Evolutionary conservation across 2,329 filamentous ascomycete genomes (phyloP).

Genomic region (Hypoxylon sp.): DNA sequence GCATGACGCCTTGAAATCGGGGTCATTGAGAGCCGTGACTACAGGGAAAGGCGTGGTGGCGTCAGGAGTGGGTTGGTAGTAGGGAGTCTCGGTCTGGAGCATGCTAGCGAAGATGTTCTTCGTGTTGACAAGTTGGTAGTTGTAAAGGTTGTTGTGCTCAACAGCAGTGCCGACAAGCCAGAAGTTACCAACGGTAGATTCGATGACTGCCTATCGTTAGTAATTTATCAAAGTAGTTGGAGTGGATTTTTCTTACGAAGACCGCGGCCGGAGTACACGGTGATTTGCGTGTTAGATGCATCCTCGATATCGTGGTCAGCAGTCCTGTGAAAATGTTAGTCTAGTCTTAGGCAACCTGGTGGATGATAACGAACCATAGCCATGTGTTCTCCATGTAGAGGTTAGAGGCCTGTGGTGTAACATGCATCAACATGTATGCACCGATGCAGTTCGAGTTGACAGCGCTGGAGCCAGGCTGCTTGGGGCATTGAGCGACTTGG

Average conservation of each 20-base stretch:
- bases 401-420: slow-evolving; percentile 54
- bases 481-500: slow-evolving; percentile 76
- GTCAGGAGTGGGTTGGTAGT: slow-evolving; percentile 73
- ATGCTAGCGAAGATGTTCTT: slow-evolving; percentile 72
- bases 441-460: slow-evolving; percentile 56
- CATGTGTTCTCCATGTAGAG: slow-evolving; percentile 63
- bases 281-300: slow-evolving; percentile 63
- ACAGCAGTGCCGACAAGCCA: slow-evolving; percentile 74
- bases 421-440: slow-evolving; percentile 59
- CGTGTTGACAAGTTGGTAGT: slow-evolving; percentile 73
- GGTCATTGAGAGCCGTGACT: slow-evolving; percentile 60
- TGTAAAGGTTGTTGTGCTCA: slow-evolving; percentile 74
- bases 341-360: neutral
- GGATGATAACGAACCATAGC: slow-evolving; percentile 50
- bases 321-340: slow-evolving; percentile 47
- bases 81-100: slow-evolving; percentile 77
- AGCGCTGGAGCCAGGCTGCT: slow-evolving; percentile 58
- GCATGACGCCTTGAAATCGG: slow-evolving; percentile 64
- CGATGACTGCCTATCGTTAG: slow-evolving; percentile 50
- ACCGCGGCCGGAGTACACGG: slow-evolving; percentile 68
- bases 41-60: slow-evolving; percentile 67
- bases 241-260: slow-evolving; percentile 55
- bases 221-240: neutral
- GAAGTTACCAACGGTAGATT: slow-evolving; percentile 58
- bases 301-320: slow-evolving; percentile 71